Conservation (phyloP, 768 basidiomycete species). For the Pisolithus microcarpus region DNA sequence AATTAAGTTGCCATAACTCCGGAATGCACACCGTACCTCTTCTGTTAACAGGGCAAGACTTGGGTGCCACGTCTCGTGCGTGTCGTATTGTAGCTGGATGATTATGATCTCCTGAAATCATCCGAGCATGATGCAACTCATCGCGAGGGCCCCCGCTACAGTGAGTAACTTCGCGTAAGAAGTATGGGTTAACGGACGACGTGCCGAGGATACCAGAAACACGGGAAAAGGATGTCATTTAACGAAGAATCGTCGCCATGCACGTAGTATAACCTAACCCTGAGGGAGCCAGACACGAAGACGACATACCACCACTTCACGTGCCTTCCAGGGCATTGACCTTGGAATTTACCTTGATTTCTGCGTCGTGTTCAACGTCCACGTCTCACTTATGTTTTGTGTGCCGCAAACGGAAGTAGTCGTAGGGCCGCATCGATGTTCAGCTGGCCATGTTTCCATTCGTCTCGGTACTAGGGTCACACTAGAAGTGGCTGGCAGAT, state of each 20-base stretch:
- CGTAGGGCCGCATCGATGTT: no score
- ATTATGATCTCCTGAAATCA: slow-evolving; percentile 47
- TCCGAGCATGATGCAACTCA: no score
- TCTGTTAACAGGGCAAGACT: slow-evolving; percentile 61
- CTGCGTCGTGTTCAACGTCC: slow-evolving; percentile 1
- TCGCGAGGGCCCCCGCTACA: not conserved
- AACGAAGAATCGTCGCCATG: slow-evolving; percentile 19
- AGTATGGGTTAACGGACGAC: no score
- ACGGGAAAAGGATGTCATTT: slow-evolving; percentile 57
- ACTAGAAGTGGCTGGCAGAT: not conserved
- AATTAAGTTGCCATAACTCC: slow-evolving; percentile 75
- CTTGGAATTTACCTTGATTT: slow-evolving; percentile 1
- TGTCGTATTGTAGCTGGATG: slow-evolving; percentile 52
- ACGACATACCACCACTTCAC: slow-evolving; percentile 18
- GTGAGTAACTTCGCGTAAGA: slow-evolving; percentile 1
- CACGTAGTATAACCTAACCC: not conserved
- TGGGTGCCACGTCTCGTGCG: slow-evolving; percentile 56
- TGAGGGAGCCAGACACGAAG: not conserved
- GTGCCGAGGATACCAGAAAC: slow-evolving; percentile 76
- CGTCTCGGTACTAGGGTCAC: no score
- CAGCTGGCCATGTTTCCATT: no score
- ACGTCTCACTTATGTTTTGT: not conserved
- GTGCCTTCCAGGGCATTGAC: slow-evolving; percentile 14
- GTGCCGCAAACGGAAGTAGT: not conserved
- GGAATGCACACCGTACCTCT: slow-evolving; percentile 63